Percentiles rank a stretch among this genome's conserved stretches.
These are phyloP conservation scores for Collybiopsis luxurians DNA, from an alignment of 768 basidiomycete genomes.

Conservation along the genomic window DNA sequence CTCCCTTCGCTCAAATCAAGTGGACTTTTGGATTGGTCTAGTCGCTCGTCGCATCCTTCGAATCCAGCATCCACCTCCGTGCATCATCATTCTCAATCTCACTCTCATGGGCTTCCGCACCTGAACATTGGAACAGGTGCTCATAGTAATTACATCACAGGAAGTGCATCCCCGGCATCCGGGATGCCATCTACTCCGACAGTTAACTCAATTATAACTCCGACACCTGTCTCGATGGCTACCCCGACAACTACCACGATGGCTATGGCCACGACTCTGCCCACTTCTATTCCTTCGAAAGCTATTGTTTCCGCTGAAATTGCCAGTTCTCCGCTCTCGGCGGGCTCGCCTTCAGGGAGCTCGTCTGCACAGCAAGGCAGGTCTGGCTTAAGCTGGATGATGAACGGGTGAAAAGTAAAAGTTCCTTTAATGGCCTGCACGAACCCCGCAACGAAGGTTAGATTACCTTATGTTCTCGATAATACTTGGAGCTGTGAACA, in stretches of 20 bases:
- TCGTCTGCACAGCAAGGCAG: conserved; percentile 2
- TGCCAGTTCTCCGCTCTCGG: background rate
- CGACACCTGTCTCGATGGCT: too few relatives aligned
- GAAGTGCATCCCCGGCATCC: background rate
- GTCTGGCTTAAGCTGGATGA: conserved; percentile 8
- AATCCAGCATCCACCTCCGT: background rate
- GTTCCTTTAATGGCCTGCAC: too few relatives aligned
- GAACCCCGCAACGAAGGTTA: too few relatives aligned
- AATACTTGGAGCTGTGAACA: too few relatives aligned
- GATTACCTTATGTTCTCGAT: too few relatives aligned
- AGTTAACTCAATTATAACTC: too few relatives aligned
- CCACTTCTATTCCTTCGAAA: background rate
- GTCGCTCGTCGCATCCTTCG: background rate
- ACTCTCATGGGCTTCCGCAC: background rate
- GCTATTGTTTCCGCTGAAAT: background rate
- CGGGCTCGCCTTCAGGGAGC: background rate
- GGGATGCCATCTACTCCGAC: background rate
- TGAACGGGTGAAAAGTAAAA: conserved; percentile 1
- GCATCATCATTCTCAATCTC: background rate
- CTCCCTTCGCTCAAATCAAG: conserved; percentile 7
- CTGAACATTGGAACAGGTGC: background rate
- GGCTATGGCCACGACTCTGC: background rate
- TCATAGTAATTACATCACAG: background rate
- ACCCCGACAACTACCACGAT: too few relatives aligned
- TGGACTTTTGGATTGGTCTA: conserved; percentile 5